Evolutionary conservation across 176 grass and related monocot species (phyloP).

Genomic region (Olyra latifolia): DNA sequence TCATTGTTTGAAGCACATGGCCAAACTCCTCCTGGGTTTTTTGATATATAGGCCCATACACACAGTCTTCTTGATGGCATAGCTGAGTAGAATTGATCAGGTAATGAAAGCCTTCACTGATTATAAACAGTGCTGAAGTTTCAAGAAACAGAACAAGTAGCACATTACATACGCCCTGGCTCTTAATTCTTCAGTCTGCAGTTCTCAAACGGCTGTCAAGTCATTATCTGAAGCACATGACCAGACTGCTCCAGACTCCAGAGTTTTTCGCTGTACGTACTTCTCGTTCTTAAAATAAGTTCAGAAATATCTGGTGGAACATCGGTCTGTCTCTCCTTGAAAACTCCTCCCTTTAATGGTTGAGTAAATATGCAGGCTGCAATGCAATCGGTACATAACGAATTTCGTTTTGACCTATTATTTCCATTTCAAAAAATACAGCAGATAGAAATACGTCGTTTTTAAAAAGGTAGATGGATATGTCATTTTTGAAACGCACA

Average conservation of each 20-base stretch:
- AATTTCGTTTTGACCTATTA: not conserved
- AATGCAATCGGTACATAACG: not conserved
- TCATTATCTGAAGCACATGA: not conserved
- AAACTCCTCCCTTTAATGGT: not conserved
- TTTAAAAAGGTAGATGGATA: not conserved
- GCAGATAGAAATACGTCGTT: not conserved
- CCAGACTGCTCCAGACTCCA: not conserved
- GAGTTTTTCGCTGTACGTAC: not conserved
- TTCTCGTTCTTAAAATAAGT: not conserved
- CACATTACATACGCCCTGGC: not conserved
- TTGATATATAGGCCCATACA: not conserved
- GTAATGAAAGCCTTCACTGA: not conserved
- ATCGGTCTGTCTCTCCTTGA: not conserved
- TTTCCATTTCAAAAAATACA: not conserved
- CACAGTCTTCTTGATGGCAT: not conserved
- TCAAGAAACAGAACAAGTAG: not conserved
- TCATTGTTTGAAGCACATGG: too few species aligned
- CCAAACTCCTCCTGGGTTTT: too few species aligned
- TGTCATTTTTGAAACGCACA: not conserved
- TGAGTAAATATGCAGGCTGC: not conserved
- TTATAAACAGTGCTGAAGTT: not conserved
- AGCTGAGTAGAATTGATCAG: not conserved
- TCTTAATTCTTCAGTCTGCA: not conserved
- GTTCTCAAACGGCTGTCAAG: not conserved
- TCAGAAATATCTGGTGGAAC: conserved; percentile 18